Evolutionary conservation across 1,284 basidiomycete species (phyloP), one percentile per base, ranked within the genome.

Genomic region (Melanopsichium pennsylvanicum): DNA sequence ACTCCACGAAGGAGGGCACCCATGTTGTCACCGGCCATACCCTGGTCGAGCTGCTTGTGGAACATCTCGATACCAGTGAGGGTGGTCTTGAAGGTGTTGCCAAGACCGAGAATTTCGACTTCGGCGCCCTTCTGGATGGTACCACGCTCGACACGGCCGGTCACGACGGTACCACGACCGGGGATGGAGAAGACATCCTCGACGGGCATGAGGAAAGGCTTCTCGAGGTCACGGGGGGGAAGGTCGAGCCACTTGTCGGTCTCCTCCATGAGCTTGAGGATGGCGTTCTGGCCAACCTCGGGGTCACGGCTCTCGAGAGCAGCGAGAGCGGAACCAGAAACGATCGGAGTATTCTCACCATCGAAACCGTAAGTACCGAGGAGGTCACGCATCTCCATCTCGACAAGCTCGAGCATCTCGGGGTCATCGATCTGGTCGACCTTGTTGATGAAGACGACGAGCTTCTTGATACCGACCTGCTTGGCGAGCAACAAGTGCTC

Each of bases 341-440:
- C 83, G 80, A 99, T 96, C 33, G 96, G 96, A 0, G 96, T 97
- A 79, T 90, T 87, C 83, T 99, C 96, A 61, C 96, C 96, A 77
- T 98, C 95, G 74, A 91, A 99, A 80, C 92, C 92, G 77, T 83
- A 84, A 23, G 89, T 89, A 22, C 88, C 85, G 40, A 99, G 87
- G n/a, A 99, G 85, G 81, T 99, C 96, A 56, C 96, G 89, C 90
- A 99, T 99, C 86, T 99, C 96, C 95, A 99, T 98, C 79, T 99
- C 96, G 68, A 99, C 96, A 57, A 98, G 90, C 85, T 97, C 93
- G 61, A 98, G 86, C 93, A 98, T 97, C 86, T 99, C 96, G 26
- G 89, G 87, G 86, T 99, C 96, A 69, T 91, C 88, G 61, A 98
- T 90, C 86, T 91, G 88, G 84, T 99, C 96, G 68, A 98, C 90